These are phyloP conservation scores for Backusella tuberculispora DNA, from an alignment of 192 early-diverging fungal species.

Conservation along the genomic window DNA sequence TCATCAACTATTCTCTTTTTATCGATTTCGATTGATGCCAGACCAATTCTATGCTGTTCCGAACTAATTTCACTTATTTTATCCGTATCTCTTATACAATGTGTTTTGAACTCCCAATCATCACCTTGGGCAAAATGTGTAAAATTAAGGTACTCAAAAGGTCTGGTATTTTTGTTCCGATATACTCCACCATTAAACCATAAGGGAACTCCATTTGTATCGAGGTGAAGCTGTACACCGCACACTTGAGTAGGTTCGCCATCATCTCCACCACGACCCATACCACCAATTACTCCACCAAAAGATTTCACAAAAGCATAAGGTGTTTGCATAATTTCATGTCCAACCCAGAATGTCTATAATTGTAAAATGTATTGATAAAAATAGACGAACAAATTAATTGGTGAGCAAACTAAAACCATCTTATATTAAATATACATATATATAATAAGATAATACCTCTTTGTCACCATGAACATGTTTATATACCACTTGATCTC, in stretches of 20 bases:
- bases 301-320: slow-evolving; percentile 40
- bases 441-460: slow-evolving; percentile 59
- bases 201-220: slow-evolving; percentile 28
- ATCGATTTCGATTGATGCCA: slow-evolving; percentile 22
- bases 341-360: slow-evolving; percentile 60
- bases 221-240: slow-evolving; percentile 41
- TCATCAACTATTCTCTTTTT: slow-evolving; percentile 24
- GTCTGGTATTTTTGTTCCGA: slow-evolving; percentile 34
- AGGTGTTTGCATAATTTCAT: slow-evolving; percentile 51
- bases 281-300: slow-evolving; percentile 48
- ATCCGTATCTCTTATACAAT: slow-evolving; percentile 29
- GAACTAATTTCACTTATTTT: slow-evolving; percentile 4
- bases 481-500: slow-evolving; percentile 48
- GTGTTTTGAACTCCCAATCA: slow-evolving; percentile 31
- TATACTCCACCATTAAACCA: slow-evolving; percentile 48
- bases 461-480: slow-evolving; percentile 66
- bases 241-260: slow-evolving; percentile 32
- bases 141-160: slow-evolving; percentile 26
- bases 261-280: slow-evolving; percentile 23
- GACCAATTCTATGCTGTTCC: neutral
- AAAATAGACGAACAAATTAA: neutral
- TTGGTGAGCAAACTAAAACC: neutral
- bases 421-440: slow-evolving; percentile 29
- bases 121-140: slow-evolving; percentile 31
- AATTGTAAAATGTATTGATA: too few species aligned